Conservation (phyloP, 257 asterid genomes). For the Primulina tabacum region DNA sequence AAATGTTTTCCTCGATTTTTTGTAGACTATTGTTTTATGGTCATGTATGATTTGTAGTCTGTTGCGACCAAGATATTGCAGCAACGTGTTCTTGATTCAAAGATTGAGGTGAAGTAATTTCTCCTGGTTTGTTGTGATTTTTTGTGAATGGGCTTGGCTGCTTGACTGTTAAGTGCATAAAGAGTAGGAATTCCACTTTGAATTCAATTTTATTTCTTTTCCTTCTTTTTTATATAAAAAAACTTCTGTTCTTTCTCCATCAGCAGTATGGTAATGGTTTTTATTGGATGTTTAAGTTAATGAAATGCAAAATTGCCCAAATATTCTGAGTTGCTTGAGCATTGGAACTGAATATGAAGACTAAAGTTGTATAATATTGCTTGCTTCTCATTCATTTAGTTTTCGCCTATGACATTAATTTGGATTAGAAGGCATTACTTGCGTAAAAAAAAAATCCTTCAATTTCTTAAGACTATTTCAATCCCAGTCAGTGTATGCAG, state of each 20-base stretch:
- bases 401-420: too few species aligned
- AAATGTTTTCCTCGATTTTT: slow-evolving; percentile 4
- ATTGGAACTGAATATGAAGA: not conserved
- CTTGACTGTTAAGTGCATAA: too few species aligned
- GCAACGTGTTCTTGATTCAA: slow-evolving; percentile 56
- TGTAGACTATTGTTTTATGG: slow-evolving; percentile 6
- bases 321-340: slow-evolving; percentile 2
- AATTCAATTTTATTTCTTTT: not conserved
- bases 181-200: not conserved
- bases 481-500: not conserved
- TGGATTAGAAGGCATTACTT: not conserved
- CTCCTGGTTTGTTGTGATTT: not conserved
- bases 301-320: slow-evolving; percentile 1
- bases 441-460: too few species aligned
- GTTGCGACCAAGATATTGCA: slow-evolving; percentile 52
- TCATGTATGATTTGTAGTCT: slow-evolving; percentile 32
- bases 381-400: not conserved
- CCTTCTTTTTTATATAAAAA: not conserved
- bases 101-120: slow-evolving; percentile 41
- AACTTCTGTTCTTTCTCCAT: not conserved
- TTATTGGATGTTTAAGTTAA: not conserved
- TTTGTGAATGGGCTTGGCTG: slow-evolving; percentile 10
- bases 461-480: not conserved
- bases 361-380: not conserved
- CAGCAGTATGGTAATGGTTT: not conserved